Evolutionary conservation across 768 basidiomycete genomes (phyloP), one percentile per base, ranked within the genome.

Genomic region (Lentinus brumalis): DNA sequence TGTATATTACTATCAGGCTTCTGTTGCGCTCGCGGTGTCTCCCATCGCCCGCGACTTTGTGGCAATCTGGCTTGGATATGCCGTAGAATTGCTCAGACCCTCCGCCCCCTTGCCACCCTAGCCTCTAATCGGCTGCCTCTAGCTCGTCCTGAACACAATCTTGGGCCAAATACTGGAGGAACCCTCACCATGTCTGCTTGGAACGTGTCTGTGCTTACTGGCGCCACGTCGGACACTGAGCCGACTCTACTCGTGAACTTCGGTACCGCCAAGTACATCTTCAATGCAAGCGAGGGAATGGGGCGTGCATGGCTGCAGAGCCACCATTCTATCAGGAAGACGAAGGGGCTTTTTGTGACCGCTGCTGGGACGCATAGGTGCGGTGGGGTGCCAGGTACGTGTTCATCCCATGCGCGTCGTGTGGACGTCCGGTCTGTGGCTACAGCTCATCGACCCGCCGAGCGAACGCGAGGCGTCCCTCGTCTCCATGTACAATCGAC

Each of bases 231-330:
- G 53, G 96, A 98, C 76, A 91, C 94, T 1, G 87, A 93, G 64
- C 88, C 94, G 0, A 83, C 88, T 9, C 75, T 97, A 29, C 75
- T 90, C 60, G 74, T 96, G 65, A 79, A 82, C 1, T 95, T 94
- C 71, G 88, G 91, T 65, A 78, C 81, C 55, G 87, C 83, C 12
- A 90, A 92, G 66, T 98, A 95, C 66, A 80, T 96, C 41, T 94
- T 98, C 81, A 95, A 95, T 73, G 86, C 81, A 18, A 88, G 92
- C 8, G 94, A 97, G 73, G 89, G 89, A 60, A 86, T 89, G 1
- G 87, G 86, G 45, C 78, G 96, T 39, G 76, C 89, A 0, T 90
- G 89, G 69, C 74, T 87, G 15, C 89, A 94, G 75, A 85, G 85
- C 60, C 78, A 76, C 63, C 76, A 81, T 47, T 84, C 84, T 51